Evolutionary conservation across 2,329 filamentous ascomycete species (phyloP).

Genomic region (Tolypocladium guangdongense): DNA sequence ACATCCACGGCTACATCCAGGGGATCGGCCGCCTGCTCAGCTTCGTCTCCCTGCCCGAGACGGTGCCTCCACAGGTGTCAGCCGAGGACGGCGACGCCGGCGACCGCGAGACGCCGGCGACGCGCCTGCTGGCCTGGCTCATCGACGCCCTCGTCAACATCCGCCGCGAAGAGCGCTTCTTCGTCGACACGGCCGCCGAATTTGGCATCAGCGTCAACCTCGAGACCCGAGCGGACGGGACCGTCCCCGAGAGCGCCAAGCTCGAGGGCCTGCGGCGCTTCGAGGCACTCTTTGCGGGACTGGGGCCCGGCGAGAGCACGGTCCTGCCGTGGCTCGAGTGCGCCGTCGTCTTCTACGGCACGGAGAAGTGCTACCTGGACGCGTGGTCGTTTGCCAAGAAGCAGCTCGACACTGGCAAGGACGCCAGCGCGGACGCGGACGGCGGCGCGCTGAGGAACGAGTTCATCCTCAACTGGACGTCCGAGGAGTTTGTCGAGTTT

Average conservation of each 20-base stretch:
- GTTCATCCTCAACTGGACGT: slow-evolving; percentile 62
- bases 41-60: too few relatives aligned
- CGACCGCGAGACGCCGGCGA: too few relatives aligned
- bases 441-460: slow-evolving; percentile 52
- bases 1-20: too few relatives aligned
- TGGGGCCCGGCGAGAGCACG: slow-evolving; percentile 8
- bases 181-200: slow-evolving; percentile 49
- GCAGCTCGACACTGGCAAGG: slow-evolving; percentile 16
- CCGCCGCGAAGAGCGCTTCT: slow-evolving; percentile 55
- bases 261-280: slow-evolving; percentile 28
- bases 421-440: slow-evolving; percentile 39
- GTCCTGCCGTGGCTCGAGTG: slow-evolving; percentile 28
- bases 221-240: too few relatives aligned
- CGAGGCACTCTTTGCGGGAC: slow-evolving; percentile 40
- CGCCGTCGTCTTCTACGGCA: too few relatives aligned
- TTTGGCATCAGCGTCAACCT: slow-evolving; percentile 41
- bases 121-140: slow-evolving; percentile 50
- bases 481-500: slow-evolving; percentile 47
- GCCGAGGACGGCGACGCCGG: too few relatives aligned
- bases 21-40: too few relatives aligned
- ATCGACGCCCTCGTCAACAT: slow-evolving; percentile 56
- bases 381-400: slow-evolving; percentile 44
- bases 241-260: too few relatives aligned
- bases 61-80: too few relatives aligned
- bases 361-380: slow-evolving; percentile 53